Base-by-base conservation (phyloP, 2,329 filamentous ascomycete species). In the Exophiala sideris region DNA sequence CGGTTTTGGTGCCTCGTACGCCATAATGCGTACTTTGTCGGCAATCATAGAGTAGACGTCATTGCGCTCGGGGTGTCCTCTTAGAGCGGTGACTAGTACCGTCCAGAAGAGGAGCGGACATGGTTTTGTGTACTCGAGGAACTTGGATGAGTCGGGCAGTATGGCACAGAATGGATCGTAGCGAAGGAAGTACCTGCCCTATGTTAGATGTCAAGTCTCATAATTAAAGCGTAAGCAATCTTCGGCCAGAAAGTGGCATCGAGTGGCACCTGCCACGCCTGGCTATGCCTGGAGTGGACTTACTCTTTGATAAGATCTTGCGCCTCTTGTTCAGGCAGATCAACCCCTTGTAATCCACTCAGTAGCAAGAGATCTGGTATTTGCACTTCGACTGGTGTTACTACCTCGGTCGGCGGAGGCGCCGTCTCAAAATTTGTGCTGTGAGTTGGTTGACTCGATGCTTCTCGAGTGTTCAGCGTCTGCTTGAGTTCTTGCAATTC, bases 61-160 rank as follows among this genome's bases (percentile, higher is more conserved):
- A 2, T 21, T 20, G 8, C 36, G 20, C 45, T 48, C 45, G 18
- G 8, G 20, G 16, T 38, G 21, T 7, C 45, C 45, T 48, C 45
- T 38, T 33, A 48, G 14, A 18, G 45, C 45, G 36, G 34, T 24
- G 11, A 49, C n/a, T 61, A 64, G 38, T 62, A 68, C 5, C 62
- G 60, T 14, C 41, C 61, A 6, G 57, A 52, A 18, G 62, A 69
- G 35, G 11, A 48, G 34, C 45, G 33, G 45, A 38, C 45, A 48
- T 38, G 33, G 16, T 11, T 21, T 38, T 20, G 32, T 21, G 24
- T 48, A 48, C 10, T 38, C 32, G 4, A 48, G n/a, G 34, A 48
- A 38, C 14, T n/a, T 21, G 14, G n/a, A 38, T 20, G 34, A 16
- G 32, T 12, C 10, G 10, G 45, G 45, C 20, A 48, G 20, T 20